These are phyloP conservation scores for Candida corydali DNA, from an alignment of 805 yeast genomes.

Conservation along the genomic window DNA sequence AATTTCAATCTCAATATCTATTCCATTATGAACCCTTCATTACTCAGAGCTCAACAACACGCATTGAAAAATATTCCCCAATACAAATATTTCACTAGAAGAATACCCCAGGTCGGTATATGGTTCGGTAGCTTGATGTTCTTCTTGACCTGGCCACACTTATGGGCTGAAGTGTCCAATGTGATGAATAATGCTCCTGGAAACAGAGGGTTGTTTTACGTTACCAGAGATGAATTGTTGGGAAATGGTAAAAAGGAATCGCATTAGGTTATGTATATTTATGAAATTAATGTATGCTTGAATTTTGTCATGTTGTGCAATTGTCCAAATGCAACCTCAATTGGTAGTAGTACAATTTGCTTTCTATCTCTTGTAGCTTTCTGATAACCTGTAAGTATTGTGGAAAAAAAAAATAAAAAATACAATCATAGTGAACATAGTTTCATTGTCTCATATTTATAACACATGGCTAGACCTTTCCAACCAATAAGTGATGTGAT, in stretches of 20 bases:
- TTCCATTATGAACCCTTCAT: slow-evolving; percentile 6
- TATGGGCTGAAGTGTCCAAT: slow-evolving; percentile 20
- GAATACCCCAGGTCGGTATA: slow-evolving; percentile 24
- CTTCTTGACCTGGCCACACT: slow-evolving; percentile 37
- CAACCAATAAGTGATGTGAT: slow-evolving; percentile 42
- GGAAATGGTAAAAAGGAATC: neutral
- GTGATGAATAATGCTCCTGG: slow-evolving; percentile 23
- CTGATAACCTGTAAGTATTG: too few relatives aligned
- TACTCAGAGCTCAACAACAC: slow-evolving; percentile 5
- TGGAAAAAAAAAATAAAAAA: neutral
- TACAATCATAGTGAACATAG: neutral
- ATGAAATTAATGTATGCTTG: too few relatives aligned
- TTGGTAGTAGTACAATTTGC: too few relatives aligned
- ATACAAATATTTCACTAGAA: slow-evolving; percentile 21
- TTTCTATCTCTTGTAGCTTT: too few relatives aligned
- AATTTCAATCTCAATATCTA: neutral
- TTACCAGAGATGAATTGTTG: slow-evolving; percentile 2
- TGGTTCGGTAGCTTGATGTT: slow-evolving; percentile 29
- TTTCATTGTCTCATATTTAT: too few relatives aligned
- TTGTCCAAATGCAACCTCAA: neutral
- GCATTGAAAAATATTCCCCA: slow-evolving; percentile 12
- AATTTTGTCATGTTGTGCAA: too few relatives aligned
- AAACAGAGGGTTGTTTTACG: slow-evolving; percentile 14
- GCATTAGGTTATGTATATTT: neutral
- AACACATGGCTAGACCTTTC: slow-evolving; percentile 38